Conservation (phyloP, 176 grass and related monocot genomes). For the Hordeum marinum region DNA sequence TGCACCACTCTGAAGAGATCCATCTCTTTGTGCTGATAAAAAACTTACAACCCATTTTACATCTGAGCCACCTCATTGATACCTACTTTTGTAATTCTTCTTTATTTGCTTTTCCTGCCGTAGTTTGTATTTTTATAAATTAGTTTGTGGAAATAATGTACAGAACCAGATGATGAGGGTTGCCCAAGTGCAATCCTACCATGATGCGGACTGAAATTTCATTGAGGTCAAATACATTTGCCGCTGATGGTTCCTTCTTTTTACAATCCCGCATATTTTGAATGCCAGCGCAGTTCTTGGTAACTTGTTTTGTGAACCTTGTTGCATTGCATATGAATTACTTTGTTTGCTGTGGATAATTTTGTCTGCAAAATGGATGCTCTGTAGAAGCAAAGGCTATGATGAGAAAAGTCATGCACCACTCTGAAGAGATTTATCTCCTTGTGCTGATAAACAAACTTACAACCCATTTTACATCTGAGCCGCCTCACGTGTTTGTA, state of each 20-base stretch:
- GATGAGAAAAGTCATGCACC: conserved; percentile 15
- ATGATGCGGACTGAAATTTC: conserved; percentile 50
- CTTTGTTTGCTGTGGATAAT: conserved; percentile 2
- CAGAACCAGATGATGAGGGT: conserved; percentile 37
- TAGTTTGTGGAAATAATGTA: background rate
- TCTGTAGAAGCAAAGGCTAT: background rate
- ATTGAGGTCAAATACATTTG: conserved; percentile 44
- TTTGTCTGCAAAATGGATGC: conserved; percentile 43
- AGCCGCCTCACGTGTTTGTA: background rate
- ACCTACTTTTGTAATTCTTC: no score
- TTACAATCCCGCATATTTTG: no score
- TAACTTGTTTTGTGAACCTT: no score
- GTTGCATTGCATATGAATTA: background rate
- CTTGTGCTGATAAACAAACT: conserved; percentile 12
- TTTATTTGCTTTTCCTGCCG: background rate
- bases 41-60: conserved; percentile 39
- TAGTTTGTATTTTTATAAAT: background rate
- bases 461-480: background rate
- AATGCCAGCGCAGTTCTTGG: no score
- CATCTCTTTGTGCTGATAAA: conserved; percentile 37
- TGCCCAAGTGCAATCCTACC: conserved; percentile 16
- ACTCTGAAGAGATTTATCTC: conserved; percentile 14
- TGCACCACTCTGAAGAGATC: conserved; percentile 48
- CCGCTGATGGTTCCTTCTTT: conserved; percentile 26
- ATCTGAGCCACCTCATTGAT: conserved; percentile 25